Evolutionary conservation across 2,329 filamentous ascomycete genomes (phyloP).

Genomic region (Ceratocystiopsis brevicomis): DNA sequence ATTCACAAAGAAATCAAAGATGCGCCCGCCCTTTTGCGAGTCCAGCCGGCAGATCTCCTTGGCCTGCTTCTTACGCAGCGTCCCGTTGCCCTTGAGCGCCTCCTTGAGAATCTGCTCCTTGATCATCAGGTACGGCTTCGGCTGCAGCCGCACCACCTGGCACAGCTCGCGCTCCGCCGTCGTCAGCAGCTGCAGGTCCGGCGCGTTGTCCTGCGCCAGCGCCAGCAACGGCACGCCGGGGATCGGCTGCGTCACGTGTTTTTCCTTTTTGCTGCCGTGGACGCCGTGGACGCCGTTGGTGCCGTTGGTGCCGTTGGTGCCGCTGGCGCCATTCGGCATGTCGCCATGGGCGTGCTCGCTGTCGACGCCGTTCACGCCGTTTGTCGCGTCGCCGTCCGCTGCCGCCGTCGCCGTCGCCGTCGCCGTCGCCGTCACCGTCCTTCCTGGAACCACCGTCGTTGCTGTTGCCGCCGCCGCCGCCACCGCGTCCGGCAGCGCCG

Average conservation of each 20-base stretch:
- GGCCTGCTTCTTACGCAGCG: slow-evolving; percentile 83
- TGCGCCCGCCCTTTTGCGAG: slow-evolving; percentile 60
- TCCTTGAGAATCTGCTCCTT: slow-evolving; percentile 88
- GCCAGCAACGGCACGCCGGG: slow-evolving; percentile 44
- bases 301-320: slow-evolving; percentile 15
- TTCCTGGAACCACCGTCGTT: too few species aligned
- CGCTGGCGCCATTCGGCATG: background rate
- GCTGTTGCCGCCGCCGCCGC: slow-evolving; percentile 3
- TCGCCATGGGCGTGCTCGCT: too few species aligned
- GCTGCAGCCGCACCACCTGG: slow-evolving; percentile 64
- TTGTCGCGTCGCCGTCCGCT: slow-evolving; percentile 7
- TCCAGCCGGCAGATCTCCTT: slow-evolving; percentile 74
- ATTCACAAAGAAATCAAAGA: slow-evolving; percentile 91
- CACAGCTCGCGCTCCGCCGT: slow-evolving; percentile 75
- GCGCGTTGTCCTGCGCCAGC: slow-evolving; percentile 55
- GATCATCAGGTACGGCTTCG: slow-evolving; percentile 87
- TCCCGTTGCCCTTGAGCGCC: slow-evolving; percentile 72
- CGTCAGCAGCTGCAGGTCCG: slow-evolving; percentile 71
- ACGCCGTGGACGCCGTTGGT: slow-evolving; percentile 13
- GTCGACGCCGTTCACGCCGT: background rate
- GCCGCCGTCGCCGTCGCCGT: background rate
- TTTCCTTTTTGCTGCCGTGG: slow-evolving; percentile 22
- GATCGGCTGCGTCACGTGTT: slow-evolving; percentile 35
- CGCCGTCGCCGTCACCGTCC: too few species aligned
- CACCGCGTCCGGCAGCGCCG: slow-evolving; percentile 13